Evolutionary conservation across 345 rosid species (phyloP).

Genomic region (Populus deltoides): DNA sequence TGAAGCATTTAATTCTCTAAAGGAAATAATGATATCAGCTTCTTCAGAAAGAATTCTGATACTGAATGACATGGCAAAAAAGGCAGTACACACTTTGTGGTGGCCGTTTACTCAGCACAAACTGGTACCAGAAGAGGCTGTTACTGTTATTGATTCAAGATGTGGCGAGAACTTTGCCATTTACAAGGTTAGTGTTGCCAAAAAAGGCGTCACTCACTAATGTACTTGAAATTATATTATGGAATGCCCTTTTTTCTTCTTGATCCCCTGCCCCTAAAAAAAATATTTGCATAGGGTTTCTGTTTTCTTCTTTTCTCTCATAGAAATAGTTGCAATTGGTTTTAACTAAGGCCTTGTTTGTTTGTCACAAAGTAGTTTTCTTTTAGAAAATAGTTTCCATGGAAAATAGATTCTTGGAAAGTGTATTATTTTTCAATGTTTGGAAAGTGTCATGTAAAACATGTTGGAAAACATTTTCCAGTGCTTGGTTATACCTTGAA

Average conservation of each 20-base stretch:
- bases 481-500: too few relatives aligned
- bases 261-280: too few relatives aligned
- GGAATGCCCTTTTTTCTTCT: not conserved
- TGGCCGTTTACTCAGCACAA: conserved; percentile 99
- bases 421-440: too few relatives aligned
- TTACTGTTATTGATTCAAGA: conserved; percentile 89
- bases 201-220: not conserved
- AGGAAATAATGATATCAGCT: conserved; percentile 56
- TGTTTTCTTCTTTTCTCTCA: too few relatives aligned
- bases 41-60: conserved; percentile 57
- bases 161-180: conserved; percentile 86
- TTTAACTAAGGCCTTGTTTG: too few relatives aligned
- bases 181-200: conserved; percentile 61
- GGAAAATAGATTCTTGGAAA: too few relatives aligned
- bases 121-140: conserved; percentile 57
- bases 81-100: conserved; percentile 75
- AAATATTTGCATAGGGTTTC: too few relatives aligned
- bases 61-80: conserved; percentile 64
- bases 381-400: too few relatives aligned
- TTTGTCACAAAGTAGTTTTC: too few relatives aligned
- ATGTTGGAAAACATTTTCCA: too few relatives aligned
- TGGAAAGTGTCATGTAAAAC: too few relatives aligned
- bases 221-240: not conserved
- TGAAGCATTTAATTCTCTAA: conserved; percentile 51
- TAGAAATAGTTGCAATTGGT: too few relatives aligned